Percentiles rank a stretch among this genome's conserved stretches.
Evolutionary conservation across 1,284 basidiomycete genomes (phyloP).

Genomic region (Chalciporus sp.): DNA sequence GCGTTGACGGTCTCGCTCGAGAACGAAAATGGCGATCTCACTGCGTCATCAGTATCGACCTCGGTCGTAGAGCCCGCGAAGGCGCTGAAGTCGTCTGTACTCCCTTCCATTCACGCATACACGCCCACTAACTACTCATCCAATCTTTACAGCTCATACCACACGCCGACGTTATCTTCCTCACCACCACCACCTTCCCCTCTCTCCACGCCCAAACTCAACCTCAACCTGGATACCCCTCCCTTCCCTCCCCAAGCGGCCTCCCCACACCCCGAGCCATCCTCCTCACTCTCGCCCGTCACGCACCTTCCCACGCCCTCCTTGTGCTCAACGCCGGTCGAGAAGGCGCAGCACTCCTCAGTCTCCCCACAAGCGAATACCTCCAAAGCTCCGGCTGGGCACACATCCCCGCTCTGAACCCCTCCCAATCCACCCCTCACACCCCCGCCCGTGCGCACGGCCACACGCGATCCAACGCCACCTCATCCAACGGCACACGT

Average conservation of each 20-base stretch:
- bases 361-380: conserved; percentile 80
- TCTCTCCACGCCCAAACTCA: background rate
- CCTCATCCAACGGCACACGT: conserved; percentile 28
- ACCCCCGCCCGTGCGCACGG: conserved; percentile 5
- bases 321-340: conserved; percentile 78
- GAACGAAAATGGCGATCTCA: conserved; percentile 80
- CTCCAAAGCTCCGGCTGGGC: conserved; percentile 82
- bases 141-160: conserved; percentile 61
- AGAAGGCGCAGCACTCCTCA: conserved; percentile 75
- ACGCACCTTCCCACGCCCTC: conserved; percentile 69
- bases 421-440: conserved; percentile 3
- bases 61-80: conserved; percentile 68
- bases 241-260: conserved; percentile 54
- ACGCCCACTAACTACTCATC: conserved; percentile 18
- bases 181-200: conserved; percentile 35
- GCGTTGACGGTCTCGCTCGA: conserved; percentile 74
- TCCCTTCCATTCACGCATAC: conserved; percentile 22
- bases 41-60: conserved; percentile 77
- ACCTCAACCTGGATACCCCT: conserved; percentile 4
- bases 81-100: conserved; percentile 72
- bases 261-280: conserved; percentile 69
- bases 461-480: conserved; percentile 19
- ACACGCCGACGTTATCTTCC: conserved; percentile 75
- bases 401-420: conserved; percentile 16
- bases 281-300: conserved; percentile 66